These are phyloP conservation scores for Arctium lappa DNA, from an alignment of 129 eudicot species.

Conservation along the genomic window DNA sequence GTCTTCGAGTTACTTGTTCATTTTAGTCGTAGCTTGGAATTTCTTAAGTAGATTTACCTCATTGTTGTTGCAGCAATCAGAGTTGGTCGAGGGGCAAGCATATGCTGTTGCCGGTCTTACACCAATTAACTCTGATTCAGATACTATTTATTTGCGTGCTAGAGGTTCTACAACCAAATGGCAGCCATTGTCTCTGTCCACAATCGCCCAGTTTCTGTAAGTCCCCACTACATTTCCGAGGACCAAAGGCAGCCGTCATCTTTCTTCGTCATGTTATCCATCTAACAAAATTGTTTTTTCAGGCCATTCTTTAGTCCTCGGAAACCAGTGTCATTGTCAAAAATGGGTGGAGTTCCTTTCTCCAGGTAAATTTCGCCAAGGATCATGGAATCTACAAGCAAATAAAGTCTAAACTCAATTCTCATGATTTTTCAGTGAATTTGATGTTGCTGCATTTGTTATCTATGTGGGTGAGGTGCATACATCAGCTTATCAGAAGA, in stretches of 20 bases:
- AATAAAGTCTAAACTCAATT: background rate
- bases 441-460: constrained; percentile 78
- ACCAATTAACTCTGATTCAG: constrained; percentile 55
- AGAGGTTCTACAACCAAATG: constrained; percentile 65
- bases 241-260: background rate
- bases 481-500: constrained; percentile 53
- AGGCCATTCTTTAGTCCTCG: constrained; percentile 81
- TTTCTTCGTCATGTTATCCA: background rate
- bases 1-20: too few species aligned
- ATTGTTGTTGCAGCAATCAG: constrained; percentile 38
- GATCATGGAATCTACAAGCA: background rate
- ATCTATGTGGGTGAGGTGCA: constrained; percentile 75
- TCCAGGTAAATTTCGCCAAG: constrained; percentile 48
- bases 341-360: constrained; percentile 60
- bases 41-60: constrained; percentile 9
- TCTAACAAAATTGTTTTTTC: constrained; percentile 7
- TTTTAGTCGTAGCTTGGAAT: background rate
- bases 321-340: constrained; percentile 46
- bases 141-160: constrained; percentile 62
- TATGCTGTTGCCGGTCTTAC: constrained; percentile 62
- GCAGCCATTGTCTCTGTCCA: constrained; percentile 47
- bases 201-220: constrained; percentile 49
- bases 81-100: constrained; percentile 74
- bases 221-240: constrained; percentile 4
- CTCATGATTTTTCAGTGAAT: constrained; percentile 54